Evolutionary conservation across 116 monocot species (phyloP).

Genomic region (Cymodocea nodosa): DNA sequence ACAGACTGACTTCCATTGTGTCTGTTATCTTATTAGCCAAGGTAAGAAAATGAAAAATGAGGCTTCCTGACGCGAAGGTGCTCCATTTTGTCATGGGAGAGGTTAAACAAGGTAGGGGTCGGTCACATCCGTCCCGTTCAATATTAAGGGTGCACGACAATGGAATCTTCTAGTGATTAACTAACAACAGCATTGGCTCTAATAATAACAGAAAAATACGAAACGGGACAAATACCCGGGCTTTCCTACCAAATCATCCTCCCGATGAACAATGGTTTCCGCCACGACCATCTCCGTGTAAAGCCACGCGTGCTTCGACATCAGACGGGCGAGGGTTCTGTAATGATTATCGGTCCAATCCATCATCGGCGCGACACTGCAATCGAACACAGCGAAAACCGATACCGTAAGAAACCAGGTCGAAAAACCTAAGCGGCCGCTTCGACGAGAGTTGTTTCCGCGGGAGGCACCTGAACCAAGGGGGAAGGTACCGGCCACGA

Average conservation of each 20-base stretch:
- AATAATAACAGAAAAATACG: no score
- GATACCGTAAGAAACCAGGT: neutral
- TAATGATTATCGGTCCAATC: conserved; percentile 96
- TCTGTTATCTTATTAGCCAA: no score
- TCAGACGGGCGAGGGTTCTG: conserved; percentile 72
- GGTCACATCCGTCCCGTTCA: no score
- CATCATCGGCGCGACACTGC: conserved; percentile 99
- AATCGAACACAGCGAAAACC: neutral
- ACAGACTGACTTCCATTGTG: no score
- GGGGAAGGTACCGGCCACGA: conserved; percentile 16
- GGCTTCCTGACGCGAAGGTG: no score
- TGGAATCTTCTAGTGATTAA: no score
- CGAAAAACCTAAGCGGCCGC: neutral
- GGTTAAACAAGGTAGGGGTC: no score
- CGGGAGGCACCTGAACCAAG: conserved; percentile 55
- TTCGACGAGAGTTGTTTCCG: neutral
- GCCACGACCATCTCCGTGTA: conserved; percentile 99
- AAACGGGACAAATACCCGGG: no score
- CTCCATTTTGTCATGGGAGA: no score
- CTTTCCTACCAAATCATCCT: conserved; percentile 62
- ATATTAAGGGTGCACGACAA: no score
- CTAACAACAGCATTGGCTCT: no score
- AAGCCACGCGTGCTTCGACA: conserved; percentile 93
- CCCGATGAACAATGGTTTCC: conserved; percentile 94
- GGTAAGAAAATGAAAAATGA: no score